These are phyloP conservation scores for Fusarium nanum DNA, from an alignment of 2,329 filamentous ascomycete species.

Conservation along the genomic window DNA sequence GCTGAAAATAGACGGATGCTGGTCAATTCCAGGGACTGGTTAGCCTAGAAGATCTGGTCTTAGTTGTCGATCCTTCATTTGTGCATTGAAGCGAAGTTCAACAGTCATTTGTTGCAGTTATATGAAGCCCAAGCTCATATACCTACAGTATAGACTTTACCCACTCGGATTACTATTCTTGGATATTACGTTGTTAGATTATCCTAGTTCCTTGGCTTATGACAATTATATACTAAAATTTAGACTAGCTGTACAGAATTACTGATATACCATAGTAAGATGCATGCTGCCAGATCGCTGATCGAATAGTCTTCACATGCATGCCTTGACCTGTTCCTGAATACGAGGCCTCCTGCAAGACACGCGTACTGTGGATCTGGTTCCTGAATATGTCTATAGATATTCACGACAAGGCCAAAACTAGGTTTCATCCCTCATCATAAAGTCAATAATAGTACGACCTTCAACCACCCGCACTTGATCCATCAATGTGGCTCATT, in stretches of 20 bases:
- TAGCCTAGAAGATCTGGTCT: neutral
- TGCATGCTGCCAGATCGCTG: neutral
- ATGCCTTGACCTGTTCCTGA: constrained; percentile 2
- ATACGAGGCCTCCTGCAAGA: constrained; percentile 18
- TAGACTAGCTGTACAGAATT: neutral
- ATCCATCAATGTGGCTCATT: too few relatives aligned
- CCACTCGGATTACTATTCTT: neutral
- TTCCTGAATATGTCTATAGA: neutral
- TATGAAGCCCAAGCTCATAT: neutral
- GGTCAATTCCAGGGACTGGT: neutral
- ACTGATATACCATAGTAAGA: neutral
- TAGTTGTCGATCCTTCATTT: neutral
- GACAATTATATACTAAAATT: too few relatives aligned
- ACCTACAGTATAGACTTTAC: neutral
- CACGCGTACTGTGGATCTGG: constrained; percentile 37
- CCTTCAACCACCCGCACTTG: neutral
- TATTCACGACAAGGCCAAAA: neutral
- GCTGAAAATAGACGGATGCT: neutral
- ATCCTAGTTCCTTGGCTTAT: neutral
- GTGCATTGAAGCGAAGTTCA: neutral
- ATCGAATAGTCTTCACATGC: neutral
- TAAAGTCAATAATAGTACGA: neutral
- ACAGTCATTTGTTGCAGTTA: neutral
- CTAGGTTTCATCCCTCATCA: neutral
- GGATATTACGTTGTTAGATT: neutral